These are phyloP conservation scores for Davidsoniella neocaledoniae DNA, from an alignment of 2,329 filamentous ascomycete species.

Conservation along the genomic window DNA sequence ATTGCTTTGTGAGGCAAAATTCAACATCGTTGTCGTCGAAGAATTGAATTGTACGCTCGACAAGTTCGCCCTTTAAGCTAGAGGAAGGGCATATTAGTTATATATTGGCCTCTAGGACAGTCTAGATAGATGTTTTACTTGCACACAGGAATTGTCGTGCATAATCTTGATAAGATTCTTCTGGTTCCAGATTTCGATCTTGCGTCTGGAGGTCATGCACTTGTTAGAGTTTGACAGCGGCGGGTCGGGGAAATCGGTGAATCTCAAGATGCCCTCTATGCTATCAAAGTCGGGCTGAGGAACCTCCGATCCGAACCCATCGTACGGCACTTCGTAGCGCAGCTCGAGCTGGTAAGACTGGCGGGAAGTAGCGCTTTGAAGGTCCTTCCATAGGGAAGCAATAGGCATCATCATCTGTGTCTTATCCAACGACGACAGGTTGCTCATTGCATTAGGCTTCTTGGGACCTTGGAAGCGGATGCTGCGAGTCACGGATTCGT, in stretches of 20 bases:
- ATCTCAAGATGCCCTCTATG: slow-evolving; percentile 32
- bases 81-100: slow-evolving; percentile 5
- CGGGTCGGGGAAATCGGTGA: slow-evolving; percentile 45
- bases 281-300: slow-evolving; percentile 30
- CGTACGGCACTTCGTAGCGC: slow-evolving; percentile 35
- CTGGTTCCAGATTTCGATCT: slow-evolving; percentile 38
- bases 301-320: slow-evolving; percentile 18
- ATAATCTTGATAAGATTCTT: slow-evolving; percentile 31
- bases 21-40: slow-evolving; percentile 32
- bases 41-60: slow-evolving; percentile 37
- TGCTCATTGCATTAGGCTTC: slow-evolving; percentile 29
- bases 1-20: slow-evolving; percentile 33
- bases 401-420: slow-evolving; percentile 25
- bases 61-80: slow-evolving; percentile 35
- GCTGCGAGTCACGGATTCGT: slow-evolving; percentile 32
- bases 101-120: no score
- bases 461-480: slow-evolving; percentile 35
- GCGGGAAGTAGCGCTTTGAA: slow-evolving; percentile 36
- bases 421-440: slow-evolving; percentile 20
- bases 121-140: slow-evolving; percentile 13
- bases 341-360: slow-evolving; percentile 41
- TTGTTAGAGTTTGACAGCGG: slow-evolving; percentile 25
- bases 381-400: slow-evolving; percentile 30
- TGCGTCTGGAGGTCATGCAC: slow-evolving; percentile 33
- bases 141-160: slow-evolving; percentile 36